Base-by-base conservation (phyloP, 1,139 yeast genomes). In the Candida labiduridarum region DNA sequence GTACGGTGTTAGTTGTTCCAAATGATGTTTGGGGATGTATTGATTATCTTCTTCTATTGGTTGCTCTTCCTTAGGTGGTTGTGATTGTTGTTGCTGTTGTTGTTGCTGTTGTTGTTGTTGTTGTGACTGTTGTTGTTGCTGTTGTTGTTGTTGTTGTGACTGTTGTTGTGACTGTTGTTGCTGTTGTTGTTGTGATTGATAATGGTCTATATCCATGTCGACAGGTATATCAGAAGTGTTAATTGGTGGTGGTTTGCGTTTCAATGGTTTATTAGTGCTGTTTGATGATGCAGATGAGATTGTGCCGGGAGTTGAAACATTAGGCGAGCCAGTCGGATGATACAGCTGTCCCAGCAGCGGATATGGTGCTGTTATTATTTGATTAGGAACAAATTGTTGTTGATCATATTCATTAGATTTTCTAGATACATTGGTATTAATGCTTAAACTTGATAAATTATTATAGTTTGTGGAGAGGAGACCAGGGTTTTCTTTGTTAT, bases 1-100 rank as follows among this genome's bases (percentile, higher is more conserved):
- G 22, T 82, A 85, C 43, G 89, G 92, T 30, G 85, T 85, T 49
- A 92, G 67, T 36, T 82, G 81, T 45, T 82, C 82, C 36, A 85
- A 76, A 52, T 77, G 54, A 44, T 61, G 54, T 52, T 46, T 61
- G 47, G 38, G 43, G 12, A 31, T 14, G 14, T 44, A 45, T 11
- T 6, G 51, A 50, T 22, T 49, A 49, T 14, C 30, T 7, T 42
- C 15, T 30, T 31, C 45, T 5, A 12, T 22, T 22, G 30, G 9
- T 22, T 38, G 41, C 3, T 36, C 8, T 14, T 14, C 22, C 4
- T 19, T 3, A 4, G 22, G 22, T 19, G 22, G 22, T 4, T 6
- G 8, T 38, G 22, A n/a, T 14, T 30, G 12, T 18, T 35, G 40
- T 35, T 36, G 15, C 8, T 6, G 35, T 11, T 11, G 3, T 14